These are phyloP conservation scores for Condylostoma magnum DNA, from an alignment of 169 alveolate species.

Conservation along the genomic window DNA sequence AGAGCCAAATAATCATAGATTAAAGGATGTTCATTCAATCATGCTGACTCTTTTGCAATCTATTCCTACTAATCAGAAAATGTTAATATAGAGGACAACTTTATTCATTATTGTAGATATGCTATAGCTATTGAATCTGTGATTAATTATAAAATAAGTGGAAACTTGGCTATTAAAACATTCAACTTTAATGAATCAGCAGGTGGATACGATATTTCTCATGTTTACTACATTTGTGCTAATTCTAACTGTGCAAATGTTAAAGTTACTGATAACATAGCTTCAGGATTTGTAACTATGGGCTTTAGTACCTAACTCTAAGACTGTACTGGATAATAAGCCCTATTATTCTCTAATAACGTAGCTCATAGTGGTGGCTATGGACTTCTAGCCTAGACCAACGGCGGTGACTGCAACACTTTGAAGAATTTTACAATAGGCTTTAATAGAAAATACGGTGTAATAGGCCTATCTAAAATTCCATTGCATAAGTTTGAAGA, in stretches of 20 bases:
- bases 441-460: neutral
- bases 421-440: neutral
- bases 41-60: too few relatives aligned
- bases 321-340: neutral
- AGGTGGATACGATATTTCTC: neutral
- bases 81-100: neutral
- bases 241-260: neutral
- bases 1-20: neutral
- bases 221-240: neutral
- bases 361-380: neutral
- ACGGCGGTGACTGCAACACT: neutral
- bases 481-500: neutral
- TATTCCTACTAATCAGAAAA: neutral
- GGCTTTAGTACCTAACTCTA: neutral
- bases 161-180: neutral
- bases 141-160: neutral
- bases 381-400: neutral
- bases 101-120: neutral
- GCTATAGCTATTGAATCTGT: neutral
- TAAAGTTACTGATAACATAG: neutral
- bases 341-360: neutral
- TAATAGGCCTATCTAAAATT: neutral
- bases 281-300: neutral
- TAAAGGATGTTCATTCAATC: too few relatives aligned
- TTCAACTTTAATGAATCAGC: neutral